These are phyloP conservation scores for Fomitopsis serialis DNA, from an alignment of 768 basidiomycete species.

Conservation along the genomic window DNA sequence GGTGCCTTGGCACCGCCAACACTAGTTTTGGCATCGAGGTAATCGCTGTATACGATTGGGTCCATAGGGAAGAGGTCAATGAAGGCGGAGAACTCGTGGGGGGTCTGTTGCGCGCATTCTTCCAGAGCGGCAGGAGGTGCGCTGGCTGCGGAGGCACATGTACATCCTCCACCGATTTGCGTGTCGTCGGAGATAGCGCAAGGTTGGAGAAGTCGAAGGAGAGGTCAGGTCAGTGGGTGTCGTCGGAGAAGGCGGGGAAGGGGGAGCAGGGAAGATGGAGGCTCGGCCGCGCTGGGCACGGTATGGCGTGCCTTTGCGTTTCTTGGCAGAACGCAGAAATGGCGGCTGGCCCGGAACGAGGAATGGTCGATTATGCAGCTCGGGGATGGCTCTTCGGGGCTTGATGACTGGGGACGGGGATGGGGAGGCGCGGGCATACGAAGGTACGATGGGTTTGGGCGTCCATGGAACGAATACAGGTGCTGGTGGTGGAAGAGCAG, in stretches of 20 bases:
- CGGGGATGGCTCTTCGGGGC: neutral
- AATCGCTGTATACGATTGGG: constrained; percentile 44
- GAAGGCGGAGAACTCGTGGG: constrained; percentile 78
- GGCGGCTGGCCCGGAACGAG: constrained; percentile 2
- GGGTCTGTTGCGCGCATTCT: constrained; percentile 65
- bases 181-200: constrained; percentile 25
- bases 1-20: constrained; percentile 1
- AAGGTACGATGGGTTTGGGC: neutral
- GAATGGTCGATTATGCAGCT: constrained; percentile 1
- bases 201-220: constrained; percentile 43
- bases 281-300: constrained; percentile 35
- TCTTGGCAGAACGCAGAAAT: constrained; percentile 26
- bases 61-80: constrained; percentile 78
- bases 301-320: constrained; percentile 69
- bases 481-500: neutral
- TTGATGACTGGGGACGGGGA: neutral
- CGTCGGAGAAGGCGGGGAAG: constrained; percentile 49
- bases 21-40: constrained; percentile 7
- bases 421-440: neutral
- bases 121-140: constrained; percentile 55
- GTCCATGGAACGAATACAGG: constrained; percentile 1
- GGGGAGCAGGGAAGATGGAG: constrained; percentile 28
- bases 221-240: constrained; percentile 48
- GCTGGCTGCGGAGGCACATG: constrained; percentile 32
- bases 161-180: constrained; percentile 10